These are phyloP conservation scores for Patellaria atrata DNA, from an alignment of 495 filamentous ascomycete genomes.

Conservation along the genomic window DNA sequence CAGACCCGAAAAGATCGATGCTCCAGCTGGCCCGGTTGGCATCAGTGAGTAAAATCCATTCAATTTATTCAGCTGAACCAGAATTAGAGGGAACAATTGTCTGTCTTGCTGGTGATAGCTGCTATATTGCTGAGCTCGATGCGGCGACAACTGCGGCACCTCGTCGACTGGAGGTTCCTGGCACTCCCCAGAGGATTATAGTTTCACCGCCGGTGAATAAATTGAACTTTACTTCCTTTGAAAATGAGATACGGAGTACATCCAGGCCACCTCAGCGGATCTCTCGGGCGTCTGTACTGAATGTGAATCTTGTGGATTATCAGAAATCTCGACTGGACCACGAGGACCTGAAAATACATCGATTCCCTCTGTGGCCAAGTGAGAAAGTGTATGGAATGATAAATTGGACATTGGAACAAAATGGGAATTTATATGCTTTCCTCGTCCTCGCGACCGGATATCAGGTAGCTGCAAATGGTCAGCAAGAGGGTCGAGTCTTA, in stretches of 20 bases:
- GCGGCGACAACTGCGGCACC: conserved; percentile 24
- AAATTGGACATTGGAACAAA: conserved; percentile 14
- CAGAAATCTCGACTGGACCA: background rate
- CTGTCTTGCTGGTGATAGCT: conserved; percentile 25
- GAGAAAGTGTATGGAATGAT: conserved; percentile 18
- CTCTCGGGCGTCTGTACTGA: too few relatives aligned
- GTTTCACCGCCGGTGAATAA: too few relatives aligned
- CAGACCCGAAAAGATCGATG: conserved; percentile 11
- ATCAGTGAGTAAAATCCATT: too few relatives aligned
- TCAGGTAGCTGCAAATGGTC: conserved; percentile 1
- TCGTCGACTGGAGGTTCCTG: conserved; percentile 6
- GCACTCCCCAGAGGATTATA: conserved; percentile 8
- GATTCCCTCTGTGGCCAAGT: conserved; percentile 6
- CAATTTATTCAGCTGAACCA: conserved; percentile 16
- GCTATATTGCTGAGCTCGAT: conserved; percentile 38
- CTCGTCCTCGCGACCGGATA: conserved; percentile 18
- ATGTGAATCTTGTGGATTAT: conserved; percentile 4
- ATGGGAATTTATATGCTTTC: conserved; percentile 11
- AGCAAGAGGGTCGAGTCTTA: conserved; percentile 11
- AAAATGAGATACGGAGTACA: conserved; percentile 2
- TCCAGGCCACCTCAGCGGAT: too few relatives aligned
- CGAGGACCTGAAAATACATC: background rate
- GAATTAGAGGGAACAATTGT: conserved; percentile 20
- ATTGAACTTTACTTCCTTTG: conserved; percentile 4
- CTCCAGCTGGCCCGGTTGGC: conserved; percentile 11